phyloP scores from a whole-genome alignment of 768 basidiomycete genomes.

The Mycena latifolia region DNA sequence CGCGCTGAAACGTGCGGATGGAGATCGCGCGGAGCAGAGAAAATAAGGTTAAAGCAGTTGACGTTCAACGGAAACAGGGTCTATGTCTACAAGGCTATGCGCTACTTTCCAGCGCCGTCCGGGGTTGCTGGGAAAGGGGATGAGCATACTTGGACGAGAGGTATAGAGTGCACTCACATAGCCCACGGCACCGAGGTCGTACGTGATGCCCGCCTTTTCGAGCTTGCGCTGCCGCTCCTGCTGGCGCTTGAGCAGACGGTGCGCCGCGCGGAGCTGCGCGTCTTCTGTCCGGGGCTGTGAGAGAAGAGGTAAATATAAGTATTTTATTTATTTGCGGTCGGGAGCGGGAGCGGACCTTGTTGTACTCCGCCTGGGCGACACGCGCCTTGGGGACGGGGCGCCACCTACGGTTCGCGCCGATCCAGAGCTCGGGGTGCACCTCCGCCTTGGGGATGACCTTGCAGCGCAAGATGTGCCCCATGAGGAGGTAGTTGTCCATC shows the following conservation, averaged over 20 bases:
- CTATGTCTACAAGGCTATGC: too few relatives aligned
- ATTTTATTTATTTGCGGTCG: background rate
- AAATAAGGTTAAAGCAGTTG: too few relatives aligned
- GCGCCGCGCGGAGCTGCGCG: slow-evolving; percentile 72
- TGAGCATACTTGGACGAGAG: background rate
- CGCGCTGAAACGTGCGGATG: too few relatives aligned
- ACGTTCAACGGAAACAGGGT: too few relatives aligned
- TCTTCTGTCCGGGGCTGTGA: slow-evolving; percentile 78
- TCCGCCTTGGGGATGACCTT: slow-evolving; percentile 90
- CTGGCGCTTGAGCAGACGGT: slow-evolving; percentile 82
- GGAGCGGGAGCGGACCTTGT: slow-evolving; percentile 69
- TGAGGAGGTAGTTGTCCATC: slow-evolving; percentile 98
- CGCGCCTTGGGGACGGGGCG: slow-evolving; percentile 79
- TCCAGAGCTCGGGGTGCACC: slow-evolving; percentile 94
- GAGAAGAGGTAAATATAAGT: background rate
- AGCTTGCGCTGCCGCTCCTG: slow-evolving; percentile 83
- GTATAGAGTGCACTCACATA: slow-evolving; percentile 79
- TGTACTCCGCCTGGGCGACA: slow-evolving; percentile 79
- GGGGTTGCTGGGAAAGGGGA: slow-evolving; percentile 11
- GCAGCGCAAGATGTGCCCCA: slow-evolving; percentile 94
- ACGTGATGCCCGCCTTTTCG: slow-evolving; percentile 85
- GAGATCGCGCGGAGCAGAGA: too few relatives aligned
- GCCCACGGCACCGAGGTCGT: slow-evolving; percentile 83
- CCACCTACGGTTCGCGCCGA: slow-evolving; percentile 97
- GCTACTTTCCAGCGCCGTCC: background rate